Percentiles rank a stretch among this genome's conserved stretches.
These are phyloP conservation scores for Synchytrium microbalum DNA, from an alignment of 371 early-diverging fungal species.

Conservation along the genomic window DNA sequence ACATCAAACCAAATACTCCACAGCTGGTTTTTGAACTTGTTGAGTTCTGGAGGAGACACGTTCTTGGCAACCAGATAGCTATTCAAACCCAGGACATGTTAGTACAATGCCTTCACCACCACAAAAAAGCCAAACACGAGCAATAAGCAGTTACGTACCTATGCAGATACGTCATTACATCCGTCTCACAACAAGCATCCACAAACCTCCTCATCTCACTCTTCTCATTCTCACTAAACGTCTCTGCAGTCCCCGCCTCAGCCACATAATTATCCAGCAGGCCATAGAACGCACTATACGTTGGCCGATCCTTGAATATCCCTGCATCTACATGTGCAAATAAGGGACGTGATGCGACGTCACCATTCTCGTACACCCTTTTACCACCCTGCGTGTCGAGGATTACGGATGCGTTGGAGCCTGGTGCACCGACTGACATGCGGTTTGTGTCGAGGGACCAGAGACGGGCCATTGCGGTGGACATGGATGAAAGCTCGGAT, in stretches of 20 bases:
- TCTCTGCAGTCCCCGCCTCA: conserved; percentile 32
- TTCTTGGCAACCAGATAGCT: conserved; percentile 23
- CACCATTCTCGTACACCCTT: conserved; percentile 5
- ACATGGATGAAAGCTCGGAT: conserved; percentile 14
- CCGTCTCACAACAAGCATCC: conserved; percentile 25
- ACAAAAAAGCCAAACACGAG: too few species aligned
- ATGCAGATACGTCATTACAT: conserved; percentile 25
- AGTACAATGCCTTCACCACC: too few species aligned
- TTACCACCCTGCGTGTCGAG: too few species aligned
- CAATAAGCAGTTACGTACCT: too few species aligned
- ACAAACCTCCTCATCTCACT: conserved; percentile 34
- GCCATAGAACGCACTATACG: conserved; percentile 26
- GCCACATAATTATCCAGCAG: conserved; percentile 40
- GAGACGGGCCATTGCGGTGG: conserved; percentile 21
- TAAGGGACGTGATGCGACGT: conserved; percentile 22
- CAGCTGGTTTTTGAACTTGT: conserved; percentile 25
- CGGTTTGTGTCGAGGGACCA: conserved; percentile 38
- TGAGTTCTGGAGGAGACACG: conserved; percentile 10
- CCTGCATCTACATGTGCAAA: conserved; percentile 26
- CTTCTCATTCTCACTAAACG: conserved; percentile 16
- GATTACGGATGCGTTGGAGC: too few species aligned
- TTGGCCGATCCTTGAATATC: conserved; percentile 22
- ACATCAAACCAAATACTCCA: conserved; percentile 41
- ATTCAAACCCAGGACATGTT: too few species aligned
- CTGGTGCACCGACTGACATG: too few species aligned